Evolutionary conservation across 208 protist species (phyloP), one percentile per base, ranked within the genome.

Genomic region (Trypanosoma scelopori): DNA sequence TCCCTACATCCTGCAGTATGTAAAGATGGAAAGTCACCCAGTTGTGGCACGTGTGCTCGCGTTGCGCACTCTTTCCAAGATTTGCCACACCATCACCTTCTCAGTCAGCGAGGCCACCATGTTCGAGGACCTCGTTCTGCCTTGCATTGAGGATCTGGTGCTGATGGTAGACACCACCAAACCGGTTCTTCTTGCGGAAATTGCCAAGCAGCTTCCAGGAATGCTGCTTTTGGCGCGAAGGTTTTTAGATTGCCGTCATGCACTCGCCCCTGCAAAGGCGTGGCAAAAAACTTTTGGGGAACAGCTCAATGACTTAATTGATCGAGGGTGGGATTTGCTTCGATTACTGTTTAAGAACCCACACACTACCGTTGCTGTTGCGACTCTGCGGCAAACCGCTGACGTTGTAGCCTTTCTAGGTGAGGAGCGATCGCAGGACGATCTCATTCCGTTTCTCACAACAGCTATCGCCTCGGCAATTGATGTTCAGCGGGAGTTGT

Each of bases 391-490:
- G 27, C 69, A 74, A 43, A 77, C 71, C 3, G 41, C 59, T 13
- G 55, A 62, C 7, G 79, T 89, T 1, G 82, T 79, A 7, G 52
- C 67, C 32, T 91, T 94, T 47, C 73, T 94, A 32, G 87, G 87
- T n/a, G 81, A 90, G 20, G 74, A 80, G 43, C 70, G 80, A 7
- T 69, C 78, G 6, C 50, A 69, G 43, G 71, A 87, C n/a, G 81
- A 91, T 22, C 69, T 94, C 3, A 76, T 94, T 22, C 87, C 84
- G 15, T 76, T 91, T 25, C 76, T 90, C 22, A 94, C 84, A 7
- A 91, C 84, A 7, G 89, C 74, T 25, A 77, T 89, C 32, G 45
- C 71, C 6, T 71, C 72, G 2, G 51, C 82, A 0, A 55, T 78
- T 56, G 71, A 74, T 22, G 84, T 89, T 55, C 75, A 74, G 68